Percentiles rank a stretch among this genome's conserved stretches.
Evolutionary conservation across 306 rosid genomes (phyloP).

Genomic region (Pueraria montana): DNA sequence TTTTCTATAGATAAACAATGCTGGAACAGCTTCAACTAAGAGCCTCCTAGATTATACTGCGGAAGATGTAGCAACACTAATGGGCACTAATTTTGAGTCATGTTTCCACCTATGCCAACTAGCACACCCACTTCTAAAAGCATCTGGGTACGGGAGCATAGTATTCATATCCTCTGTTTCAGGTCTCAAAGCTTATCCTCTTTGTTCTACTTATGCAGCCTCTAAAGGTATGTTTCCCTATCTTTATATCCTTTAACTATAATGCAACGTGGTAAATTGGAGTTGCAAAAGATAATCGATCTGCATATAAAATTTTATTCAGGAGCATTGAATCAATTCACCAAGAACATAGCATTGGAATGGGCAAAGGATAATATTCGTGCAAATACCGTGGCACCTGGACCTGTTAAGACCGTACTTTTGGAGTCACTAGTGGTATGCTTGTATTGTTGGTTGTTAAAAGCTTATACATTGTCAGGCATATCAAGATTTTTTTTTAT

Average conservation of each 20-base stretch:
- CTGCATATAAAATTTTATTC: background rate
- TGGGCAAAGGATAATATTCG: slow-evolving; percentile 31
- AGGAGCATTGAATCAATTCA: slow-evolving; percentile 71
- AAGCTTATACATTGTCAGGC: background rate
- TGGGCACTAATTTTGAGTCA: slow-evolving; percentile 51
- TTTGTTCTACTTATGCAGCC: too few species aligned
- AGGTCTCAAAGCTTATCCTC: slow-evolving; percentile 35
- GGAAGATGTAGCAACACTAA: slow-evolving; percentile 32
- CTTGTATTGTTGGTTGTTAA: background rate
- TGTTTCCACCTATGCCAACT: slow-evolving; percentile 38
- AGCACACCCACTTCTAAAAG: too few species aligned
- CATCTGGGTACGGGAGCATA: slow-evolving; percentile 43
- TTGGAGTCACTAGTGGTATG: background rate
- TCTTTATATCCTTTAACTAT: too few species aligned
- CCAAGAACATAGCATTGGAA: slow-evolving; percentile 36
- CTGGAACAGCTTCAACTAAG: background rate
- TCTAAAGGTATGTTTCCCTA: too few species aligned
- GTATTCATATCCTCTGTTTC: slow-evolving; percentile 46
- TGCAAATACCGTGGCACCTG: slow-evolving; percentile 9
- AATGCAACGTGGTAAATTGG: too few species aligned
- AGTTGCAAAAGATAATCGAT: too few species aligned
- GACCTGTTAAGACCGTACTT: background rate
- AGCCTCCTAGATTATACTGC: slow-evolving; percentile 4
- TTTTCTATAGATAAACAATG: slow-evolving; percentile 58
- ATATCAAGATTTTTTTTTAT: too few species aligned